Base-by-base conservation (phyloP, 352 stramenopile species). In the Phytophthora brassicae region DNA sequence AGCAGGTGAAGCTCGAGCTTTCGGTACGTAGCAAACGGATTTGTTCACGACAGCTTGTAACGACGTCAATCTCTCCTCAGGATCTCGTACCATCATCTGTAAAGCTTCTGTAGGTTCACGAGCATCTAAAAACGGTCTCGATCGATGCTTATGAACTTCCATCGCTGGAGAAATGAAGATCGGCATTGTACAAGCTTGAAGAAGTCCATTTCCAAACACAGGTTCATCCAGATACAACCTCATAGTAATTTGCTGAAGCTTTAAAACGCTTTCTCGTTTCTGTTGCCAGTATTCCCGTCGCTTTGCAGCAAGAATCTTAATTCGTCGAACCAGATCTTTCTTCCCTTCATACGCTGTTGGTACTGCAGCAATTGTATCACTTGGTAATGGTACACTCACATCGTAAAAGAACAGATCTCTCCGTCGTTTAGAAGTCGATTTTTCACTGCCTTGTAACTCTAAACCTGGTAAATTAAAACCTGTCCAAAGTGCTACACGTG, bases 101-200 rank as follows among this genome's bases (percentile, higher is more conserved):
- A 95, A 49, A 20, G 79, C 71, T 14, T 73, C 52, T 36, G 72
- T 84, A 4, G 59, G 53, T 59, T 84, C 17, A 43, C 60, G 49
- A 17, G n/a, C 13, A 55, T 60, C 60, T 20, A 68, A 17, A 72
- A 68, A 44, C 33, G 56, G 14, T 23, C 41, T 39, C 59, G 73
- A 22, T 58, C 65, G 65, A 64, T 77, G 75, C 5, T 51, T 48
- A 54, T 94, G 82, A 8, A 90, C 64, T 29, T 90, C 75, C 84
- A 92, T 94, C 0, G 84, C 84, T 26, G 68, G 49, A 4, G 84
- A 92, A 23, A 94, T 88, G 42, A 94, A 88, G 8, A 74, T 75
- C 2, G 82, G 75, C 60, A 90, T 79, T 16, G 73, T 84, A 23
- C 69, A 83, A 28, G 41, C 58, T 23, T 58, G 68, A 33, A 90